Base-by-base conservation (phyloP, 2,329 filamentous ascomycete genomes). In the Aspergillus sp. region DNA sequence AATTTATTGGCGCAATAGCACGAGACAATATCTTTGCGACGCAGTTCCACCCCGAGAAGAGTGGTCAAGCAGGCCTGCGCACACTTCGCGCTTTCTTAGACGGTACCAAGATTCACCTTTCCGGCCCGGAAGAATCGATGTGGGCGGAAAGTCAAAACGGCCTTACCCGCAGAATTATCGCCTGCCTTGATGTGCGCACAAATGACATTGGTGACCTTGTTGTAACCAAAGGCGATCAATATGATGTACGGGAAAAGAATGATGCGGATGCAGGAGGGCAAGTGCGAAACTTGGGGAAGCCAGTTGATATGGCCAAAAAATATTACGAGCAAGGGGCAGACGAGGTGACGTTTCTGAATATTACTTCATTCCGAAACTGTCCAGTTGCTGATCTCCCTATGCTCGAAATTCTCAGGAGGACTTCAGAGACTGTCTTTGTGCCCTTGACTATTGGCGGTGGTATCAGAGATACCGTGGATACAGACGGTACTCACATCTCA, bases 11-110 rank as follows among this genome's bases (percentile, higher is more conserved):
- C 47, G 95, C 93, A 17, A 84, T 99, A 41, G 90, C 91, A 33
- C 90, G 87, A 68, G 89, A 86, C 19, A 96, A 96, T 73, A 78
- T 98, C 21, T 86, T 96, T 58, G 93, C 89, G 3, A 96, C 95
- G 3, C 95, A 99, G 69, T 99, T 99, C 74, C 95, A 99, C 77
- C 95, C 95, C 0, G 95, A 99, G 72, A 99, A 99, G 82, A 96
- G 91, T 70, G 95, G 95, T 53, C 87, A 89, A 17, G 93, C 95
- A 3, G 95, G 95, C 11, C 78, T 98, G 60, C 84, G 91, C 31
- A 89, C 96, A 1, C 69, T 99, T 64, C 89, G 89, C 66, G 89
- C 93, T 6, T 99, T 99, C 73, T 79, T 98, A 33, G 85, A 90
- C n/a, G 90, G 91, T 15, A 79, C 83, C 23, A 83, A 83, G 58